These are phyloP conservation scores for Russula brevipes DNA, from an alignment of 768 basidiomycete genomes.

Conservation along the genomic window DNA sequence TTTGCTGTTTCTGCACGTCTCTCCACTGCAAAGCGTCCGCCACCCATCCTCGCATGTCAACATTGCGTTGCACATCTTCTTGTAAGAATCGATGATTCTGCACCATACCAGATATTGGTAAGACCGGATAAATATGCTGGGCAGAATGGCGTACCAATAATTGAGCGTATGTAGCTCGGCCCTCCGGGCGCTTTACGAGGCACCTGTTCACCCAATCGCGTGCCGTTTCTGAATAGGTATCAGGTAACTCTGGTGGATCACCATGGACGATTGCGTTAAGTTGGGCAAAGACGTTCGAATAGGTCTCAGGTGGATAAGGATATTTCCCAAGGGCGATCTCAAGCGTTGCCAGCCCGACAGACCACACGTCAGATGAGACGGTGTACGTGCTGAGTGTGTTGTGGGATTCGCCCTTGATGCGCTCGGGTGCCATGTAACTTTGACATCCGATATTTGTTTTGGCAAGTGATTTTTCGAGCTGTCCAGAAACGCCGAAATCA, in stretches of 20 bases:
- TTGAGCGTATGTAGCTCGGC: constrained; percentile 77
- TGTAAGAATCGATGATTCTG: constrained; percentile 78
- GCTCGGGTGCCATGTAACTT: constrained; percentile 97
- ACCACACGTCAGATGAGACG: constrained; percentile 97
- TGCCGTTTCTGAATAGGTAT: constrained; percentile 60
- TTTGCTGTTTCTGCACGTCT: constrained; percentile 22
- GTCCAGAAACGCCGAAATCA: constrained; percentile 98
- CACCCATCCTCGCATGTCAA: constrained; percentile 88
- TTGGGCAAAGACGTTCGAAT: constrained; percentile 95
- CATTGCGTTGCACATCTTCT: constrained; percentile 51
- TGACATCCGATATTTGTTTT: constrained; percentile 99
- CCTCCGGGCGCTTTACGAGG: constrained; percentile 73
- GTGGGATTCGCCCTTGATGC: constrained; percentile 91
- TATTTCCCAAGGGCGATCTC: constrained; percentile 88
- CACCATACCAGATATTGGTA: neutral
- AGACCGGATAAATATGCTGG: neutral
- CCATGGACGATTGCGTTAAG: constrained; percentile 95
- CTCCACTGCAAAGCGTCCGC: constrained; percentile 39
- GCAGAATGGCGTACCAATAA: constrained; percentile 46
- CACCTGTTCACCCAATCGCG: constrained; percentile 80
- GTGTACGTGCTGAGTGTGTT: constrained; percentile 86
- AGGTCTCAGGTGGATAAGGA: constrained; percentile 97
- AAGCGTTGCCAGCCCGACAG: constrained; percentile 87
- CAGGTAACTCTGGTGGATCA: constrained; percentile 82
- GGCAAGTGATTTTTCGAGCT: constrained; percentile 91